Evolutionary conservation across 352 stramenopile genomes (phyloP).

Genomic region (Phytophthora syringae): DNA sequence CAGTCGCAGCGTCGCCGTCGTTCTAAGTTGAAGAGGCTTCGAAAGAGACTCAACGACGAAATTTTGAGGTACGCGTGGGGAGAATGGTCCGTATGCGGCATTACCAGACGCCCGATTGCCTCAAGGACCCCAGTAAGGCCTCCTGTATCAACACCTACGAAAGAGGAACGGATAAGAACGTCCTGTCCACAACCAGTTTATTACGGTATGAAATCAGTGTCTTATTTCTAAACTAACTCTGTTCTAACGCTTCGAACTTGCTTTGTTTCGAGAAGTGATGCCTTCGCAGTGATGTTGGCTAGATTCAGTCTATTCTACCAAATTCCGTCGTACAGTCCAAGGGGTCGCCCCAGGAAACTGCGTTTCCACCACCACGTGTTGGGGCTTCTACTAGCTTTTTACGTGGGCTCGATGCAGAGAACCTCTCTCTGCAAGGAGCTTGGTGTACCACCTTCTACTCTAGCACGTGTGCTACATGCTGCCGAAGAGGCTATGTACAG

Average conservation of each 20-base stretch:
- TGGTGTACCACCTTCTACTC: not conserved
- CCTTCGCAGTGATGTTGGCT: not conserved
- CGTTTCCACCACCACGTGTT: not conserved
- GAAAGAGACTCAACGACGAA: no score
- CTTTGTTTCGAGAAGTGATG: not conserved
- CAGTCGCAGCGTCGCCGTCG: no score
- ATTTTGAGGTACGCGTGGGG: no score
- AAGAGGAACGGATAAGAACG: not conserved
- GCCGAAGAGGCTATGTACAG: not conserved
- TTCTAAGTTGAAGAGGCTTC: no score
- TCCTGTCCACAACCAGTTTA: not conserved
- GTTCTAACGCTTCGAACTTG: no score
- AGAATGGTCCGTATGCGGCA: not conserved
- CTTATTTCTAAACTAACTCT: not conserved
- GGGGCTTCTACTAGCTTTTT: not conserved
- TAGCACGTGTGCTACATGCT: not conserved
- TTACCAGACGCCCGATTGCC: not conserved
- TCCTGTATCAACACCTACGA: not conserved
- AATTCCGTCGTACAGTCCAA: not conserved
- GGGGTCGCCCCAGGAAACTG: not conserved
- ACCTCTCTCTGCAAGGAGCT: not conserved
- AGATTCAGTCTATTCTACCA: not conserved
- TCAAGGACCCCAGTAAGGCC: not conserved
- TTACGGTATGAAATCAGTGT: not conserved
- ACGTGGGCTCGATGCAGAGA: not conserved